Base-by-base conservation (phyloP, 345 rosid species). In the Theobroma cacao region DNA sequence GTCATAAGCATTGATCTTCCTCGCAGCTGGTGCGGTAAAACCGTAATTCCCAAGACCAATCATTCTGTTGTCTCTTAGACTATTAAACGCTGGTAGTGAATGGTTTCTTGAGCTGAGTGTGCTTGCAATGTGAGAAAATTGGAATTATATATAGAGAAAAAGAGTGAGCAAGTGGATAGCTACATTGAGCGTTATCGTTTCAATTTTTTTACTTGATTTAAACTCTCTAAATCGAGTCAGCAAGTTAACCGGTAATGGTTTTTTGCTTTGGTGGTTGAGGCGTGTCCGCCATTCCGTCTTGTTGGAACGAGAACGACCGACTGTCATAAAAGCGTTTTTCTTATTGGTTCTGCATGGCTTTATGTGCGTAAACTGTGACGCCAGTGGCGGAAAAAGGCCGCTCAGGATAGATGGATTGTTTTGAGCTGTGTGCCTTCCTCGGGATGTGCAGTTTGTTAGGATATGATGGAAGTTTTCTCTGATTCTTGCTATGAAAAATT, bases 1-100 rank as follows among this genome's bases (percentile, higher is more conserved):
- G 69, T 94, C 91, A 38, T 91, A 91, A 5, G 65, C 77, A 69
- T 70, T 60, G 12, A 83, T 79, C 36, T 83, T 88, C 71, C 74
- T 79, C 47, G 82, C 22, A 40, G 65, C 26, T 61, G 83, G 40
- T 47, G 79, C 20, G 0, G 59, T 67, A 7, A 70, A 34, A 60
- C 63, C 75, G 17, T 72, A 43, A 4, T 65, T 22, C 18, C 80
- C 86, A 2, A 53, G 36, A 13, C 61, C 78, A 84, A 80, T 72
- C 85, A 77, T 77, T 38, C 34, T 76, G 33, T 36, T 58, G 53
- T 26, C 30, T 45, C 36, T 75, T 0, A 40, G 17, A 40, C 50
- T 63, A 1, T 0, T 60, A 15, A 62, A 75, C 45, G 26, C 79
- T 14, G 34, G 76, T 24, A 53, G 56, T 14, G 50, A n/a, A 53